phyloP scores from a whole-genome alignment of 768 basidiomycete genomes.

The Coprinellus micaceus region DNA sequence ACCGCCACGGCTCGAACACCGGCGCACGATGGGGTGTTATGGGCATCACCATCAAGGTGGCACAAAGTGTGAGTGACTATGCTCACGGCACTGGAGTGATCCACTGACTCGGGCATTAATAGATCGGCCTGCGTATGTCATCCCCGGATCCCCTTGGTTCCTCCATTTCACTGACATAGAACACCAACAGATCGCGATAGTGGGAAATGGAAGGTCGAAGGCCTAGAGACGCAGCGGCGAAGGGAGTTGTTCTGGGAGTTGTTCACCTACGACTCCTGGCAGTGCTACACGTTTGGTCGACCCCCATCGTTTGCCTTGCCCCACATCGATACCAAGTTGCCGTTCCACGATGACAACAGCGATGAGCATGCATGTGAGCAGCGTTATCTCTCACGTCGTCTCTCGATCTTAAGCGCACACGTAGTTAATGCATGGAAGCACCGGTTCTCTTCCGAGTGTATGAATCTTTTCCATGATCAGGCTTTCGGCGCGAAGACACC shows the following conservation, averaged over 20 bases:
- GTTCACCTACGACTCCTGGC: conserved; percentile 51
- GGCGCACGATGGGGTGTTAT: conserved; percentile 66
- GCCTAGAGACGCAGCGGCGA: conserved; percentile 55
- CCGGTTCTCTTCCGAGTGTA: conserved; percentile 62
- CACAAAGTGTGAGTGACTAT: conserved; percentile 56
- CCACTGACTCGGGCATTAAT: conserved; percentile 10
- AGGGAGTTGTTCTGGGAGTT: conserved; percentile 69
- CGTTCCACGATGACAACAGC: conserved; percentile 42
- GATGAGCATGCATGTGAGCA: conserved; percentile 61
- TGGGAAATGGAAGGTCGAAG: conserved; percentile 62
- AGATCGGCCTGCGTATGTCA: conserved; percentile 70
- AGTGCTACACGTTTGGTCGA: conserved; percentile 67
- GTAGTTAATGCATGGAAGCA: conserved; percentile 70
- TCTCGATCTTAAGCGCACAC: not conserved
- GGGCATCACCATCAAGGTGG: conserved; percentile 66
- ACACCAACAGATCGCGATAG: conserved; percentile 56
- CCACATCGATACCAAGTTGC: conserved; percentile 66
- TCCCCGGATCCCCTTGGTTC: not conserved
- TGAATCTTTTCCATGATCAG: conserved; percentile 67
- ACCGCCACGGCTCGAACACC: conserved; percentile 63
- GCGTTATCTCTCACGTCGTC: not conserved
- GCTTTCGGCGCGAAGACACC: conserved; percentile 69
- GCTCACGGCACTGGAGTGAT: conserved; percentile 2
- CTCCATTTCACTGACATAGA: not conserved
- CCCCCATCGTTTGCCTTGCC: conserved; percentile 66